Conservation (phyloP, 179 eudicot species). For the Drosera spatulata region DNA sequence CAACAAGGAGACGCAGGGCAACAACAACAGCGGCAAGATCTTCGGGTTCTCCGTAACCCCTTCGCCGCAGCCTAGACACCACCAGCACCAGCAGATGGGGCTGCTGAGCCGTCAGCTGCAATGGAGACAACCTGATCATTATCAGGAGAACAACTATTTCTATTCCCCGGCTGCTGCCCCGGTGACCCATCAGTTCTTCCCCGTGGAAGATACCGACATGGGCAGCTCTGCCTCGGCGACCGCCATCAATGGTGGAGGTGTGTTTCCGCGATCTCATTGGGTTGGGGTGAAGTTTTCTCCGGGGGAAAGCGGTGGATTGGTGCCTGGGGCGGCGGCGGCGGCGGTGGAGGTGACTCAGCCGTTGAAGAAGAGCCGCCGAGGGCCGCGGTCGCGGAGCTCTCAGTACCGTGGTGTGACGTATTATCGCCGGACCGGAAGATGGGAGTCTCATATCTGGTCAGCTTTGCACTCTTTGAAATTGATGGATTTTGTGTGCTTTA, state of each 20-base stretch:
- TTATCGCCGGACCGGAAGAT: conserved; percentile 91
- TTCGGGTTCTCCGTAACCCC: conserved; percentile 54
- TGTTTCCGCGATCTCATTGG: conserved; percentile 70
- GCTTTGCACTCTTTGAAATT: neutral
- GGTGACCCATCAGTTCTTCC: conserved; percentile 85
- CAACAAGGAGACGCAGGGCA: neutral
- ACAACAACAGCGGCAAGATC: conserved; percentile 16
- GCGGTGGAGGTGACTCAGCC: conserved; percentile 33
- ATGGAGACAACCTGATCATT: conserved; percentile 9
- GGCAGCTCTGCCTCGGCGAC: conserved; percentile 7
- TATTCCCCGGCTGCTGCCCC: conserved; percentile 18
- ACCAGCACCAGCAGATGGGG: too few species aligned
- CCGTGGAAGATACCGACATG: conserved; percentile 25
- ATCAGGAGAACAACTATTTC: neutral
- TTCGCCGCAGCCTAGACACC: too few species aligned
- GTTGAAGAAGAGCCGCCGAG: conserved; percentile 74
- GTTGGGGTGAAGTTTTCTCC: conserved; percentile 32
- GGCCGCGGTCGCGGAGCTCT: conserved; percentile 87
- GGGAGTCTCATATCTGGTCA: conserved; percentile 94
- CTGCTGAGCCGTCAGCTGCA: too few species aligned
- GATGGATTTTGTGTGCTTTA: too few species aligned
- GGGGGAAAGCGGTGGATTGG: conserved; percentile 9
- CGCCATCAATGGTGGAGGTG: conserved; percentile 17
- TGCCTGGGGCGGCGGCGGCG: conserved; percentile 4
- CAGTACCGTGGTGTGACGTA: conserved; percentile 88